These are phyloP conservation scores for Pelargonium australe DNA, from an alignment of 441 rosid genomes.

Conservation along the genomic window DNA sequence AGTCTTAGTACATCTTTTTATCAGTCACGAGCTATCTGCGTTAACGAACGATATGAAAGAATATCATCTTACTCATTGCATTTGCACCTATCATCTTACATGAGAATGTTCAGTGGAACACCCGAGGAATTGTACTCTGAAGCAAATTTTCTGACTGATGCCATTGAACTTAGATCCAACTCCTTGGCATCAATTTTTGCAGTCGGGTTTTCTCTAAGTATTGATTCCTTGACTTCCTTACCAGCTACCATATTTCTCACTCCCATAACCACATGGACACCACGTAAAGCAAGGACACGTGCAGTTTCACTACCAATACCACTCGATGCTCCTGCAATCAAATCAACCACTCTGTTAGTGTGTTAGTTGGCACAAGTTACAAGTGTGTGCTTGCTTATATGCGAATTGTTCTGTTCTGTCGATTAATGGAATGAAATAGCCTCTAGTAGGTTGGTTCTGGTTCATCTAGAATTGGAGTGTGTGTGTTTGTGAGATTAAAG, in stretches of 20 bases:
- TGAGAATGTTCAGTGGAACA: slow-evolving; percentile 30
- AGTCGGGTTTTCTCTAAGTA: slow-evolving; percentile 17
- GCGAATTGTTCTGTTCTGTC: no score
- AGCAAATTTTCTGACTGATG: slow-evolving; percentile 27
- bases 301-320: slow-evolving; percentile 31
- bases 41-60: not conserved
- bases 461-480: no score
- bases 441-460: no score
- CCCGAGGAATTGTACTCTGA: slow-evolving; percentile 22
- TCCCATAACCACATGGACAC: slow-evolving; percentile 28
- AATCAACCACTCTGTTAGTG: not conserved
- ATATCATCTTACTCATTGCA: not conserved
- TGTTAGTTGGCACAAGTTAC: no score
- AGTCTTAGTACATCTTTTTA: not conserved
- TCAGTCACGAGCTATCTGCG: not conserved
- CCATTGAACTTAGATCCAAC: slow-evolving; percentile 27
- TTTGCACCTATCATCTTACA: slow-evolving; percentile 20
- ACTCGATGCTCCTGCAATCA: slow-evolving; percentile 28
- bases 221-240: slow-evolving; percentile 23
- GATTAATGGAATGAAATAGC: no score
- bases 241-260: slow-evolving; percentile 28
- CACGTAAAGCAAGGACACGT: slow-evolving; percentile 31
- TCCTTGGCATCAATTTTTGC: slow-evolving; percentile 33
- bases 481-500: no score
- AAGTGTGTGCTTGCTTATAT: no score